Evolutionary conservation across 2,329 filamentous ascomycete genomes (phyloP), one percentile per base, ranked within the genome.

Genomic region (Corinectria fuckeliana): DNA sequence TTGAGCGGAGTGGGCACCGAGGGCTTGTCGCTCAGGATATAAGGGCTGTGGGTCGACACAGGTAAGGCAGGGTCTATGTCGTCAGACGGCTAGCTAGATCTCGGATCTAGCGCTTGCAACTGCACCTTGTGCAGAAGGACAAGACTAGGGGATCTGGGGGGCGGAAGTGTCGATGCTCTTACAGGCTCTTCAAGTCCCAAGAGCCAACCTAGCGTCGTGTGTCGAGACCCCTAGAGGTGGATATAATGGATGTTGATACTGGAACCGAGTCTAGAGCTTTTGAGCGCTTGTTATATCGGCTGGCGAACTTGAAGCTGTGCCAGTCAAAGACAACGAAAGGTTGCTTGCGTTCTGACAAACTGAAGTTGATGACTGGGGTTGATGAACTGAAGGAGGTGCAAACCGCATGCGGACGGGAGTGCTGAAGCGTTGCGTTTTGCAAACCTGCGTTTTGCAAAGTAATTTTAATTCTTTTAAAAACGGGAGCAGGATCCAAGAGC

Each of bases 31-130:
- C 28, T 44, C 18, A 20, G 36, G 34, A 56, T 56, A 47, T 51
- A 39, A 42, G 18, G 42, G 16, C 44, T 38, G 50, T 59, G 45
- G 50, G 56, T 51, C 48, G 36, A 41, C n/a, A 28, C 13, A 16
- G 20, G 42, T 18, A 44, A 21, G 44, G 36, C n/a, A 49, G 49
- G 30, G 30, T 57, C 16, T 26, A 52, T 21, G 42, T 52, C 23
- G 48, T 5, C 32, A 32, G 38, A 34, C 13, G n/a, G 32, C 14
- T n/a, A n/a, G 30, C 39, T 50, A 14, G 45, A 44, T 44, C 38
- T 50, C 10, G 4, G 38, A 59, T 38, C 50, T 58, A 11, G 39
- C 25, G 55, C 32, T 23, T 14, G 38, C 23, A 36, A 39, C 16
- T 42, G 34, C 20, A 41, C 34, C 26, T 41, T 11, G 26, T 4